Evolutionary conservation across 768 basidiomycete genomes (phyloP).

Genomic region (Mycena crocata): DNA sequence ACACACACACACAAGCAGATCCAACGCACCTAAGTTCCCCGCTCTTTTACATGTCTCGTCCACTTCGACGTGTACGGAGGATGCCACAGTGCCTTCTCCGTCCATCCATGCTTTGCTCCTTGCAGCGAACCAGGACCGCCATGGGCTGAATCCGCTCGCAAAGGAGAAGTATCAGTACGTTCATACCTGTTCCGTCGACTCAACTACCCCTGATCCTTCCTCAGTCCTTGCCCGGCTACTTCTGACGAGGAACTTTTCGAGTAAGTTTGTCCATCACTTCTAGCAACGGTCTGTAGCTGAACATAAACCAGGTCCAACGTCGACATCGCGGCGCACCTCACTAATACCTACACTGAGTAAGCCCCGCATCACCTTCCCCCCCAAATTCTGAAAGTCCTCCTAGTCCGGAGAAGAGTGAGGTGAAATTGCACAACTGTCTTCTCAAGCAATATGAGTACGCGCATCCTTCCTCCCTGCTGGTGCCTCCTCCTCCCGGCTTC

Average conservation of each 20-base stretch:
- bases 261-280: not conserved
- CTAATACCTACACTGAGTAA: not conserved
- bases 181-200: not conserved
- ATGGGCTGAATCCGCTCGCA: not conserved
- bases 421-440: not conserved
- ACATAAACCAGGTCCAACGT: not conserved
- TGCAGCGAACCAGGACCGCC: too few species aligned
- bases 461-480: not conserved
- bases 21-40: not conserved
- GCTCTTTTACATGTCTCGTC: not conserved
- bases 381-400: not conserved
- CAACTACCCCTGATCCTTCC: not conserved
- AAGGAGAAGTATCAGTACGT: not conserved
- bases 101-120: too few species aligned
- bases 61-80: not conserved
- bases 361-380: not conserved
- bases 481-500: not conserved
- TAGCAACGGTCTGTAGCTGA: not conserved
- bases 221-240: not conserved
- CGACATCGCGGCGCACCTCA: not conserved
- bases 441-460: not conserved
- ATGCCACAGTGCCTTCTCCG: not conserved
- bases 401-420: not conserved
- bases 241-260: conserved; percentile 8
- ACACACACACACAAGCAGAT: not conserved